phyloP scores from a whole-genome alignment of 768 basidiomycete species.

The Baorangia bicolor region DNA sequence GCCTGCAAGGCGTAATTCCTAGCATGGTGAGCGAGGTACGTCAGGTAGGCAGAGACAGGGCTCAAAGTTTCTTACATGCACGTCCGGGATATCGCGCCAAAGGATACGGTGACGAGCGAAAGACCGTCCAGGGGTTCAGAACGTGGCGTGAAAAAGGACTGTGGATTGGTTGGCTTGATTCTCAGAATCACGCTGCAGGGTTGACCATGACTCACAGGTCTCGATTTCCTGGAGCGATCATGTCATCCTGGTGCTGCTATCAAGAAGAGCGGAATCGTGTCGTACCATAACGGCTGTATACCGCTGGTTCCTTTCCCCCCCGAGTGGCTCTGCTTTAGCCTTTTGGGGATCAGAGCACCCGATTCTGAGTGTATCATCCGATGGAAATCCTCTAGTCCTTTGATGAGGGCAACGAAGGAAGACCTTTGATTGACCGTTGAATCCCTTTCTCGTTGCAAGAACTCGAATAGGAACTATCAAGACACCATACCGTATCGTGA shows the following conservation, averaged over 20 bases:
- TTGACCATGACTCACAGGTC: constrained; percentile 1
- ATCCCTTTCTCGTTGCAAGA: constrained; percentile 10
- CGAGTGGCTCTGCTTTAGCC: background rate
- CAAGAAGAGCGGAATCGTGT: background rate
- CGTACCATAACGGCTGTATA: background rate
- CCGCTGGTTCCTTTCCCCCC: background rate
- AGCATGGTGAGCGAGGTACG: background rate
- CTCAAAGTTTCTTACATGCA: background rate
- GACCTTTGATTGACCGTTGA: constrained; percentile 5
- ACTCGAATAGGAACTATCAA: background rate
- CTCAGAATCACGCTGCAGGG: background rate
- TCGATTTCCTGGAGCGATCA: constrained; percentile 2
- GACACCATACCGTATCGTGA: background rate
- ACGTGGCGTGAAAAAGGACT: constrained; percentile 2
- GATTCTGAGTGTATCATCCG: background rate
- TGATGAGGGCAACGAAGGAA: constrained; percentile 8
- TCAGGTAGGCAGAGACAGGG: background rate
- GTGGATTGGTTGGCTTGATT: background rate
- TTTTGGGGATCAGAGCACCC: background rate
- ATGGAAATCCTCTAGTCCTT: constrained; percentile 10
- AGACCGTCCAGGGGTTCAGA: background rate
- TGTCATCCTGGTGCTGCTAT: background rate
- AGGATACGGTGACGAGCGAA: constrained; percentile 1
- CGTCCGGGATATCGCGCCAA: constrained; percentile 4
- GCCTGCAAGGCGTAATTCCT: constrained; percentile 10